A percentile compares a stretch with the other conserved stretches of the same genome.
Evolutionary conservation across 1,284 basidiomycete genomes (phyloP).

Genomic region (Apiotrichum laibachii): DNA sequence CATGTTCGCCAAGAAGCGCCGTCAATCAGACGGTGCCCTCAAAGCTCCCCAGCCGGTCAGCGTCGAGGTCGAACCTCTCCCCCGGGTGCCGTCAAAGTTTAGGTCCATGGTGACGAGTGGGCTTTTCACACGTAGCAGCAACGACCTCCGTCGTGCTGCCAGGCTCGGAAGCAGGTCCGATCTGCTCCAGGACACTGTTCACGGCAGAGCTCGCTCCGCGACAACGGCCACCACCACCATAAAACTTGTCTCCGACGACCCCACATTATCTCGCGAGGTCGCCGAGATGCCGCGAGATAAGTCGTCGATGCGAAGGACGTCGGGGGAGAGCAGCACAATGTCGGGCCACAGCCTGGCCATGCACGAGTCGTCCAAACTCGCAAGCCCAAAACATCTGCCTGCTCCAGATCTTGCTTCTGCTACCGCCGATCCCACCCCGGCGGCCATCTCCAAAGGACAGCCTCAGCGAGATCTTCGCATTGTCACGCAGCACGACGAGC

Average conservation of each 20-base stretch:
- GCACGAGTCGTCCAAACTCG: background rate
- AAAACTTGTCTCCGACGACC: background rate
- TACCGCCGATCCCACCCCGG: background rate
- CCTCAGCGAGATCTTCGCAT: background rate
- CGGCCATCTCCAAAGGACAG: background rate
- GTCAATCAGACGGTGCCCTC: constrained; percentile 1
- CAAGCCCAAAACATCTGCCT: background rate
- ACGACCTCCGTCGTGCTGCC: background rate
- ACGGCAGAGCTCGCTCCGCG: background rate
- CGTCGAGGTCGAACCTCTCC: background rate
- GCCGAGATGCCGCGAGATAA: background rate
- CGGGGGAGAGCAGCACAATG: background rate
- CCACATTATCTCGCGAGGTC: background rate
- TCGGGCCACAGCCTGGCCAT: background rate
- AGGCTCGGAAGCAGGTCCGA: background rate
- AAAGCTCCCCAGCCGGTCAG: background rate
- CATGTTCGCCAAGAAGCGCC: background rate
- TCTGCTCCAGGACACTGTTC: background rate
- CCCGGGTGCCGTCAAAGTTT: constrained; percentile 1
- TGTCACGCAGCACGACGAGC: background rate
- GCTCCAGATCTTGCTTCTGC: background rate
- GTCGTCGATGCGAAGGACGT: background rate
- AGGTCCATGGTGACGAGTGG: background rate
- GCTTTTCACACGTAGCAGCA: background rate
- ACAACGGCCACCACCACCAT: background rate